A percentile compares a stretch with the other conserved stretches of the same genome.
phyloP scores from a whole-genome alignment of 352 stramenopile species.

The Phytophthora meadii region DNA sequence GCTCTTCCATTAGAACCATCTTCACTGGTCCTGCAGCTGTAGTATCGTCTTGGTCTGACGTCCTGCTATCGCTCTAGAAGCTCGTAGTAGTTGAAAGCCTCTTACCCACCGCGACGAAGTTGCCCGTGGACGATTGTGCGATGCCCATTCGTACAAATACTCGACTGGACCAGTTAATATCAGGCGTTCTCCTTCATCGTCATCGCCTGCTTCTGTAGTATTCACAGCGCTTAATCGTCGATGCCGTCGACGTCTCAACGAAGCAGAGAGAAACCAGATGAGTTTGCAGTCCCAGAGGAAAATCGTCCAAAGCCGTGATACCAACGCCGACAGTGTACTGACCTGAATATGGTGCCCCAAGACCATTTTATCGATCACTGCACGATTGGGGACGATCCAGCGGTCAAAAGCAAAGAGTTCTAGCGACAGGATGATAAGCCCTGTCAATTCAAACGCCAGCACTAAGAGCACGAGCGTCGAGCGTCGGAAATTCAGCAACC shows the following conservation, averaged over 20 bases:
- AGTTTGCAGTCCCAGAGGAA: constrained; percentile 37
- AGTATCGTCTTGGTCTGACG: not conserved
- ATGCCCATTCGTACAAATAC: constrained; percentile 35
- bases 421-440: constrained; percentile 31
- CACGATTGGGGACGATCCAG: constrained; percentile 15
- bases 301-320: constrained; percentile 30
- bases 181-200: constrained; percentile 33
- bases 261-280: constrained; percentile 29
- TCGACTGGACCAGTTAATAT: constrained; percentile 33
- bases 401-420: constrained; percentile 35
- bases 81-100: constrained; percentile 8
- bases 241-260: constrained; percentile 15
- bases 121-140: not conserved
- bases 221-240: constrained; percentile 8
- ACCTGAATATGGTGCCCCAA: constrained; percentile 14
- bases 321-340: constrained; percentile 23
- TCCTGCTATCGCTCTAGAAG: constrained; percentile 3
- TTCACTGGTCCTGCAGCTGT: not conserved
- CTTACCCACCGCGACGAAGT: constrained; percentile 9
- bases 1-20: too few relatives aligned
- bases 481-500: constrained; percentile 31
- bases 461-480: constrained; percentile 23
- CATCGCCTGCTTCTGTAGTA: constrained; percentile 1
- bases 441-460: constrained; percentile 17
- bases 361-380: constrained; percentile 17